Evolutionary conservation across 176 grass and related monocot genomes (phyloP).

Genomic region (Triticum dicoccoides): DNA sequence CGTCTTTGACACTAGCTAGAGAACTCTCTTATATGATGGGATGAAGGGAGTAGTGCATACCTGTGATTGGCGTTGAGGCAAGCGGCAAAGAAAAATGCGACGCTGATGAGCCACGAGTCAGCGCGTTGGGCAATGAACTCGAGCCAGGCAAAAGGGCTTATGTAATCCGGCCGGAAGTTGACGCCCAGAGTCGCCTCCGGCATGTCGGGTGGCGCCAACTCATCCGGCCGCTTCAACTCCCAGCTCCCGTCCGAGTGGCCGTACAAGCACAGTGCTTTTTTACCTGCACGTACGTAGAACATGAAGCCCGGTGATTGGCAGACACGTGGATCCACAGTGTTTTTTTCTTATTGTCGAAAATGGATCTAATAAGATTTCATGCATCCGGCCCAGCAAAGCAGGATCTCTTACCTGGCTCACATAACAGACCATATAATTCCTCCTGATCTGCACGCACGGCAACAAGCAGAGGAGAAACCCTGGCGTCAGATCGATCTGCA

Average conservation of each 20-base stretch:
- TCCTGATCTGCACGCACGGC: background rate
- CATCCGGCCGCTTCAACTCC: constrained; percentile 34
- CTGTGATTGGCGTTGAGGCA: constrained; percentile 20
- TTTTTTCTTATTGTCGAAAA: background rate
- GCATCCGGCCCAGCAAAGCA: background rate
- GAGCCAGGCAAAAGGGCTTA: constrained; percentile 33
- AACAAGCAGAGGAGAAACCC: too few relatives aligned
- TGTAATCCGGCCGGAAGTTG: constrained; percentile 32
- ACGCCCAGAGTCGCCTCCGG: constrained; percentile 34
- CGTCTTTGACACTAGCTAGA: too few relatives aligned
- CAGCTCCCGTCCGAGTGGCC: constrained; percentile 31
- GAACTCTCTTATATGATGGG: too few relatives aligned
- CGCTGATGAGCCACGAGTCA: constrained; percentile 42
- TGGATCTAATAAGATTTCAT: background rate
- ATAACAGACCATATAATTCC: background rate
- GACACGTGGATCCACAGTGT: background rate
- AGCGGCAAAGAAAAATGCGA: constrained; percentile 31
- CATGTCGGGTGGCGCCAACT: constrained; percentile 33
- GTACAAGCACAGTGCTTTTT: constrained; percentile 31
- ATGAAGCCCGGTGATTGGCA: background rate
- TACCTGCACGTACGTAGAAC: background rate
- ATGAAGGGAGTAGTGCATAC: background rate
- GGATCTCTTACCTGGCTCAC: background rate
- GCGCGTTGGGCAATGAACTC: constrained; percentile 29
- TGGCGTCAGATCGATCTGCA: background rate